These are phyloP conservation scores for Bjerkandera adusta DNA, from an alignment of 1,284 basidiomycete genomes.

Conservation along the genomic window DNA sequence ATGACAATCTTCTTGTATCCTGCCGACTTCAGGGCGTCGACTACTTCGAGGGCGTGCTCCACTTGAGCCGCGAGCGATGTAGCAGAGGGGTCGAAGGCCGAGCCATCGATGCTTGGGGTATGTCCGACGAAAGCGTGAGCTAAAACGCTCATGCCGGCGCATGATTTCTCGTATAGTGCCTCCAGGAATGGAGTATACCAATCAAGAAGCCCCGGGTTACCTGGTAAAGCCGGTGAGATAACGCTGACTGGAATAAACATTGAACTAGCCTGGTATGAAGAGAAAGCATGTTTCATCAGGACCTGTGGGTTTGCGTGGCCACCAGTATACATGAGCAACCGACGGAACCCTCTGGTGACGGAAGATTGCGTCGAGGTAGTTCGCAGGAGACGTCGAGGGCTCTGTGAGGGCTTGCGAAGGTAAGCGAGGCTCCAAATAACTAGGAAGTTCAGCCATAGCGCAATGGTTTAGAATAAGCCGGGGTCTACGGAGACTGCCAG, in stretches of 20 bases:
- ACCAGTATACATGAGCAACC: slow-evolving; percentile 51
- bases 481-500: too few relatives aligned
- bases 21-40: slow-evolving; percentile 40
- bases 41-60: slow-evolving; percentile 44
- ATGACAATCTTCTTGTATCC: slow-evolving; percentile 43
- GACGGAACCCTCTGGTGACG: slow-evolving; percentile 13
- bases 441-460: slow-evolving; percentile 17
- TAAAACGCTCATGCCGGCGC: slow-evolving; percentile 43
- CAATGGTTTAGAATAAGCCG: too few relatives aligned
- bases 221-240: slow-evolving; percentile 35
- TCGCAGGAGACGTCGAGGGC: slow-evolving; percentile 8
- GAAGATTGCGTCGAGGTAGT: slow-evolving; percentile 18
- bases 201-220: slow-evolving; percentile 59
- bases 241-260: background rate
- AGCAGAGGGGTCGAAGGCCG: slow-evolving; percentile 18
- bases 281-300: slow-evolving; percentile 40
- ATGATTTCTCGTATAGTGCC: slow-evolving; percentile 37
- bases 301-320: slow-evolving; percentile 38
- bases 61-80: slow-evolving; percentile 44
- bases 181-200: slow-evolving; percentile 60
- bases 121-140: slow-evolving; percentile 55
- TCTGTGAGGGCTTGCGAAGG: slow-evolving; percentile 7
- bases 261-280: slow-evolving; percentile 52
- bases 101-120: slow-evolving; percentile 33
- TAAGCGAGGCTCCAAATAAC: slow-evolving; percentile 15